Evolutionary conservation across 1,284 basidiomycete genomes (phyloP), one percentile per base, ranked within the genome.

Genomic region (Boletus semigastroideus): DNA sequence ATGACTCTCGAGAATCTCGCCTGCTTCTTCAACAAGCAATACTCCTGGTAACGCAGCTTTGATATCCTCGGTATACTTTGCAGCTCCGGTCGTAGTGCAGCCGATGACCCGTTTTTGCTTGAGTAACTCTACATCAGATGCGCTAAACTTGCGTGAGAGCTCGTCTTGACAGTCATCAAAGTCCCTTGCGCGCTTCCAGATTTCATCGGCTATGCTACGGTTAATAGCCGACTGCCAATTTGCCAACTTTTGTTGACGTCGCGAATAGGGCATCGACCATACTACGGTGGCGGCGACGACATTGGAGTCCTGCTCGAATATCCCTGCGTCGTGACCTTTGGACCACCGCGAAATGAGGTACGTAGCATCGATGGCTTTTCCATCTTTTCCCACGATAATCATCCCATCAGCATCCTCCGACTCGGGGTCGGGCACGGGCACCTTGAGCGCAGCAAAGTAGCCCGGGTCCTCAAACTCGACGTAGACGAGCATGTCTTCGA

Each of bases 1-100:
- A 59, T 87, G 85, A 54, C 78, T 82, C 60, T 87, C 84, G 3
- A 86, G 61, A 41, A 86, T 86, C 59, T 87, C 85, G 16, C 85
- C 85, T 0, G 84, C 84, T 62, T 87, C 85, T 60, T 87, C 84
- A 1, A 87, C 82, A 2, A 87, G 69, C 0, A 87, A 59, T 2
- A 86, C 72, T 9, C 74, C 71, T 0, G 82, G 79, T 3, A 63
- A 60, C 3, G 75, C 78, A 0, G 68, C 72, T 25, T 69, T 74
- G 22, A 86, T 74, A 17, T 69, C 68, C 9, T 74, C 66, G 1
- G 70, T 69, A 55, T 79, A 83, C 60, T 78, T 86, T 1, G 85
- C 83, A 0, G 85, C 85, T 0, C 73, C 84, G 0, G 84, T 86
- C 0, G 85, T 85, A 0, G 84, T 86, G 54, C 83, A 86, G 1